Percentiles rank a stretch among this genome's conserved stretches.
Conservation (phyloP, 257 asterid genomes). For the Solanum lycopersicoides region DNA sequence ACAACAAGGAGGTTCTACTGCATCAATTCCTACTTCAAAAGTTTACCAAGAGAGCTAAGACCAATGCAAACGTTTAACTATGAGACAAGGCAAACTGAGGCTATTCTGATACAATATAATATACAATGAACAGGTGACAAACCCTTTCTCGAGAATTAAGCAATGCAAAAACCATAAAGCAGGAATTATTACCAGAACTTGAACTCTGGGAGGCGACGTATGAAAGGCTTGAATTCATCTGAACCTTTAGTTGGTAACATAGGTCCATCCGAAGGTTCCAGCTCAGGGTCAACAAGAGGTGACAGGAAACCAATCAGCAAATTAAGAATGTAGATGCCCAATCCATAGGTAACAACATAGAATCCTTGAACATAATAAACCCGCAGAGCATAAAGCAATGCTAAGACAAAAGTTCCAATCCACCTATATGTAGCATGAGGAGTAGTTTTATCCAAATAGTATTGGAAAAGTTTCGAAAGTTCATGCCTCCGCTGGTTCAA, state of each 20-base stretch:
- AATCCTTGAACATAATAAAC: conserved; percentile 70
- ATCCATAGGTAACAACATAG: conserved; percentile 78
- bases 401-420: conserved; percentile 58
- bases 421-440: conserved; percentile 84
- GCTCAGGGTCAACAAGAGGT: conserved; percentile 92
- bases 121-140: background rate
- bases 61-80: background rate
- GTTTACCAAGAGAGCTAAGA: background rate
- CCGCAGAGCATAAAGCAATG: conserved; percentile 61
- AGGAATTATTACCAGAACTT: conserved; percentile 67
- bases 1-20: background rate
- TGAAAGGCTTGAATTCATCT: conserved; percentile 92
- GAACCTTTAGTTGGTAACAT: conserved; percentile 89
- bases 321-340: conserved; percentile 88
- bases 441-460: conserved; percentile 76
- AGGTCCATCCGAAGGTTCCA: conserved; percentile 75
- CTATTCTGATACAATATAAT: background rate
- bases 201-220: conserved; percentile 97
- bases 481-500: conserved; percentile 70
- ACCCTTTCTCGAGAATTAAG: background rate
- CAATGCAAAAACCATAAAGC: background rate
- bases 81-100: background rate
- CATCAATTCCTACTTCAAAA: background rate
- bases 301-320: conserved; percentile 90
- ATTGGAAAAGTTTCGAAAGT: conserved; percentile 60